Conservation (phyloP, 345 rosid genomes). For the Gossypium herbaceum region DNA sequence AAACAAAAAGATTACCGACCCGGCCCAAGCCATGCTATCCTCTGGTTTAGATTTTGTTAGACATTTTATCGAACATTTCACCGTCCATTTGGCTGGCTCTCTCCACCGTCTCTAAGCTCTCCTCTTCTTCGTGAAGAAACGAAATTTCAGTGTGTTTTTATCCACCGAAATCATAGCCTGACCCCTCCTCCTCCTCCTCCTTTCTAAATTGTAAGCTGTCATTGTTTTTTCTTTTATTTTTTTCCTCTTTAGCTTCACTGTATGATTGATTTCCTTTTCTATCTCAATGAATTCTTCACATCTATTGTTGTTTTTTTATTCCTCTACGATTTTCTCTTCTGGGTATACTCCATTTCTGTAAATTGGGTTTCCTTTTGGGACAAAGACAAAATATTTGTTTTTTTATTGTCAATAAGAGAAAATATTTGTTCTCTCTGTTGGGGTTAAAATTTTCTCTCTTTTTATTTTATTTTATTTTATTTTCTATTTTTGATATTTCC, state of each 20-base stretch:
- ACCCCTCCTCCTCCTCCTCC: slow-evolving; percentile 33
- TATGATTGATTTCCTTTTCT: neutral
- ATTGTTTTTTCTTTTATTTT: neutral
- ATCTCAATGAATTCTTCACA: slow-evolving; percentile 10
- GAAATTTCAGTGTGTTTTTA: slow-evolving; percentile 26
- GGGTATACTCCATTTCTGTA: slow-evolving; percentile 14
- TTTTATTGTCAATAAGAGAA: neutral
- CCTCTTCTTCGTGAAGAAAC: neutral
- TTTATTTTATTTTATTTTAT: neutral
- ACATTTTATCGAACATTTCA: neutral
- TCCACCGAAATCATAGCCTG: slow-evolving; percentile 48
- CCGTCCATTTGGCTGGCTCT: slow-evolving; percentile 6
- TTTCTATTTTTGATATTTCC: neutral
- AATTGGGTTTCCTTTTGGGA: neutral
- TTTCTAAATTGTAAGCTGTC: slow-evolving; percentile 15
- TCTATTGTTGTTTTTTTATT: neutral
- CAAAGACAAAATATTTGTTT: neutral
- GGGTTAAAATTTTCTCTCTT: neutral
- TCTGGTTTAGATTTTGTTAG: neutral
- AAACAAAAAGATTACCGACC: no score
- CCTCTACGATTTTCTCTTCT: slow-evolving; percentile 14
- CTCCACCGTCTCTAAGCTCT: neutral
- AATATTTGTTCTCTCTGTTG: neutral
- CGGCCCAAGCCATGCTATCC: no score
- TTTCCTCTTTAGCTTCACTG: neutral